Percentiles rank a stretch among this genome's conserved stretches.
Conservation (phyloP, 768 basidiomycete species). For the Suillus fuscotomentosus region DNA sequence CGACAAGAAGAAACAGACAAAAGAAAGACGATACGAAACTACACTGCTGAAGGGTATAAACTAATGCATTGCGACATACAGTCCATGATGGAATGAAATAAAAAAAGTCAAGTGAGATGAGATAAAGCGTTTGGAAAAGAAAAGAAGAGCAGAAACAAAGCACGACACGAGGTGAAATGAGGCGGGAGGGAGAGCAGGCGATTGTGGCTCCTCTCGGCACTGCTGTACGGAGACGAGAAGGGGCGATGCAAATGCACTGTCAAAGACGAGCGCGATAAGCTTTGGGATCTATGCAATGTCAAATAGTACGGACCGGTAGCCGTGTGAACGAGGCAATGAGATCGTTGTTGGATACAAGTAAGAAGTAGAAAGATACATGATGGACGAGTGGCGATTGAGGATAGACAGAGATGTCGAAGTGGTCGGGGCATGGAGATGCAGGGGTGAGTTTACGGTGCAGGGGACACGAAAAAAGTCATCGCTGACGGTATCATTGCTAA, state of each 20-base stretch:
- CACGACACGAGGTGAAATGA: background rate
- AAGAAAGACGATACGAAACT: background rate
- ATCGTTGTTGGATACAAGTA: background rate
- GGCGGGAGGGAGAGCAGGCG: background rate
- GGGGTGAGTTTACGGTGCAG: background rate
- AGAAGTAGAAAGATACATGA: background rate
- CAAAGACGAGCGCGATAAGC: background rate
- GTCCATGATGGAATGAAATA: background rate
- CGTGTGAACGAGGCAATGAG: background rate
- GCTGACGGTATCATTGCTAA: background rate
- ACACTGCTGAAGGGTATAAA: background rate
- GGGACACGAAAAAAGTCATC: background rate
- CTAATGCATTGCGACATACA: background rate
- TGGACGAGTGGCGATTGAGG: background rate
- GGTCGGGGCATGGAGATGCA: background rate
- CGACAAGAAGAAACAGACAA: background rate
- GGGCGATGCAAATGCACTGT: background rate
- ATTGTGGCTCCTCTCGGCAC: background rate
- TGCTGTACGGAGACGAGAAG: background rate
- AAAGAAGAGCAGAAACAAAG: background rate
- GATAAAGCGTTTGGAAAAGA: background rate
- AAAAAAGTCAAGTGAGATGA: background rate
- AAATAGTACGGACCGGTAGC: background rate
- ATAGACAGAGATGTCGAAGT: background rate
- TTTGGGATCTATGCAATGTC: background rate